A percentile compares a stretch with the other conserved stretches of the same genome.
Evolutionary conservation across 2,329 filamentous ascomycete species (phyloP).

Genomic region (Cercospora citrullina): DNA sequence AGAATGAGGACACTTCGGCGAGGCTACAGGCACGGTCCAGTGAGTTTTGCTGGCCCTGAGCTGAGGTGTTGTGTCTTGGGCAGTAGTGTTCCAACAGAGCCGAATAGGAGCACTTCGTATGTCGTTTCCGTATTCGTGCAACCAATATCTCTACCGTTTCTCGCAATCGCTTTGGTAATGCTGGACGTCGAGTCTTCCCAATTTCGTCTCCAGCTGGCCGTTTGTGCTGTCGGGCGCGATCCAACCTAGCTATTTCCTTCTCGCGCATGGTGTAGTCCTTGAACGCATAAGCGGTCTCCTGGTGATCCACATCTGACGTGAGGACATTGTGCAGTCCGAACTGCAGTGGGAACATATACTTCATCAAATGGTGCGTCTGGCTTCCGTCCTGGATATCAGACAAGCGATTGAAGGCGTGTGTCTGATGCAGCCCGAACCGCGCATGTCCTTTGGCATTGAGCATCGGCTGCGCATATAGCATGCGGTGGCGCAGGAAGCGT

Average conservation of each 20-base stretch:
- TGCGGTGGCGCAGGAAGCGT: constrained; percentile 74
- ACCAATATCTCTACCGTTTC: constrained; percentile 62
- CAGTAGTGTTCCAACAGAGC: constrained; percentile 80
- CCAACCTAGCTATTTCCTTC: constrained; percentile 63
- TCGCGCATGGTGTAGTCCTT: constrained; percentile 86
- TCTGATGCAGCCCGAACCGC: constrained; percentile 74
- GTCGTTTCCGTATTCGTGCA: constrained; percentile 66
- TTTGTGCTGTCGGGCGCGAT: neutral
- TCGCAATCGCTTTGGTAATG: constrained; percentile 58
- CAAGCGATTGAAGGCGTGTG: constrained; percentile 79
- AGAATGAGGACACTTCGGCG: constrained; percentile 79
- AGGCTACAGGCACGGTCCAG: constrained; percentile 67
- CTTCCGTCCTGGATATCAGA: constrained; percentile 48
- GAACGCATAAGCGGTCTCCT: constrained; percentile 69
- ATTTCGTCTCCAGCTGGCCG: neutral
- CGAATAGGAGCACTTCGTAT: constrained; percentile 75
- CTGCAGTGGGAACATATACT: constrained; percentile 90
- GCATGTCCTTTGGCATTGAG: constrained; percentile 68
- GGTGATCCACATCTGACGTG: constrained; percentile 64
- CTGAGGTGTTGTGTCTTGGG: constrained; percentile 46
- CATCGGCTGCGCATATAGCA: constrained; percentile 78
- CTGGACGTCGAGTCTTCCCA: constrained; percentile 50
- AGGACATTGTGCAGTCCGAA: constrained; percentile 94
- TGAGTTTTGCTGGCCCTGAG: constrained; percentile 41
- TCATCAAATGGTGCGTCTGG: constrained; percentile 72